Evolutionary conservation across 306 rosid species (phyloP), one percentile per base, ranked within the genome.

Genomic region (Hippophae rhamnoides): DNA sequence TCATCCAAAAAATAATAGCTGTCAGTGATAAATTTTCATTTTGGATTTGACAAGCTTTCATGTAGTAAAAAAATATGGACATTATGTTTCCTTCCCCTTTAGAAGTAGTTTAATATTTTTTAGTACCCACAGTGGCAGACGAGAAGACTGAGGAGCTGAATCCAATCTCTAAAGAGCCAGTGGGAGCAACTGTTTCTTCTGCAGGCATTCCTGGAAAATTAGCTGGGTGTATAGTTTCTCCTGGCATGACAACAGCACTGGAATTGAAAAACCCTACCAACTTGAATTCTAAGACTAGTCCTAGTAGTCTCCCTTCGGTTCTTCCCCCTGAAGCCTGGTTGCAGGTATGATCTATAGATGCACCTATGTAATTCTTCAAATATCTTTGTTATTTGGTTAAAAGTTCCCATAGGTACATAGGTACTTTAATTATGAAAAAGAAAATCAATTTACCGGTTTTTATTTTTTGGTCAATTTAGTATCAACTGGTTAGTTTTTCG

Each of bases 311-410:
- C 52, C 74, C 72, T 79, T 62, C 75, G 10, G 82, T 70, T 49
- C 49, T 85, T 72, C 93, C 93, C 69, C 6, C 90, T 45, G 99
- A 92, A 65, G 54, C 72, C 51, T 92, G 95, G 95, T 0, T 82
- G 27, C 90, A 86, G 79, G 97, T 85, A 71, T 61, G 38, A 51
- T 69, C 47, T 12, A 43, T 52, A 10, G 54, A 50, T 64, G 8
- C 40, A 7, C 12, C 50, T 54, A 41, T 43, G 18, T 49, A 7
- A 47, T 44, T 40, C 25, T 63, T 73, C 13, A 18, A 53, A 66
- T 62, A 50, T 6, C 7, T 44, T 42, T 40, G 23, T 18, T 18
- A 18, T 18, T 18, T 18, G 23, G 23, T 18, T 18, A 18, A 18
- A 18, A 18, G 23, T 18, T 18, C 23, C 23, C 1, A 18, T 18